These are phyloP conservation scores for Candida pseudoglaebosa DNA, from an alignment of 805 yeast genomes.

Conservation along the genomic window DNA sequence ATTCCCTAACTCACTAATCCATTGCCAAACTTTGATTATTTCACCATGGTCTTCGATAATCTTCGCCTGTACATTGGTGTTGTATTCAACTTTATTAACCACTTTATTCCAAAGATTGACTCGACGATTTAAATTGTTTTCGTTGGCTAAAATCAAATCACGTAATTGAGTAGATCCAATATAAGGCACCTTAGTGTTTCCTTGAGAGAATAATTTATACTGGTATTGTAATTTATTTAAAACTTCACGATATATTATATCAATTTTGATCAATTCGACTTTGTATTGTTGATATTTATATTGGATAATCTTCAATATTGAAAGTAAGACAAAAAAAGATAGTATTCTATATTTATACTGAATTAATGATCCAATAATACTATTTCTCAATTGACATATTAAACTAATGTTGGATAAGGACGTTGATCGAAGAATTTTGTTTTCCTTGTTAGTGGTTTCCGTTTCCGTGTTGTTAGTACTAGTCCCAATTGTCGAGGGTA, in stretches of 20 bases:
- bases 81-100: conserved; percentile 52
- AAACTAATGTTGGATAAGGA: conserved; percentile 60
- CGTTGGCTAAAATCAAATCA: conserved; percentile 52
- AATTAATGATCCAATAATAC: conserved; percentile 37
- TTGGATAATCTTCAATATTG: conserved; percentile 22
- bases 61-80: conserved; percentile 59
- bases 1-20: conserved; percentile 46
- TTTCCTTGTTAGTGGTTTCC: conserved; percentile 34
- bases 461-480: conserved; percentile 32
- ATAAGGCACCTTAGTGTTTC: conserved; percentile 37
- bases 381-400: conserved; percentile 52
- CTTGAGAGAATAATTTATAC: conserved; percentile 13
- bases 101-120: conserved; percentile 59
- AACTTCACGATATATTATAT: conserved; percentile 45
- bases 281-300: conserved; percentile 34
- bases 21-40: conserved; percentile 82
- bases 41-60: conserved; percentile 80
- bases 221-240: conserved; percentile 48
- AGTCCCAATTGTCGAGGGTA: conserved; percentile 16
- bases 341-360: conserved; percentile 20
- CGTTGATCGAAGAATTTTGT: conserved; percentile 68
- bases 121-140: conserved; percentile 34
- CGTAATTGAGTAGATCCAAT: conserved; percentile 71
- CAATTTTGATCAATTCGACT: conserved; percentile 38
- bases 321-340: conserved; percentile 12